Base-by-base conservation (phyloP, 1,139 yeast genomes). In the Casaregolazyma lundiana region DNA sequence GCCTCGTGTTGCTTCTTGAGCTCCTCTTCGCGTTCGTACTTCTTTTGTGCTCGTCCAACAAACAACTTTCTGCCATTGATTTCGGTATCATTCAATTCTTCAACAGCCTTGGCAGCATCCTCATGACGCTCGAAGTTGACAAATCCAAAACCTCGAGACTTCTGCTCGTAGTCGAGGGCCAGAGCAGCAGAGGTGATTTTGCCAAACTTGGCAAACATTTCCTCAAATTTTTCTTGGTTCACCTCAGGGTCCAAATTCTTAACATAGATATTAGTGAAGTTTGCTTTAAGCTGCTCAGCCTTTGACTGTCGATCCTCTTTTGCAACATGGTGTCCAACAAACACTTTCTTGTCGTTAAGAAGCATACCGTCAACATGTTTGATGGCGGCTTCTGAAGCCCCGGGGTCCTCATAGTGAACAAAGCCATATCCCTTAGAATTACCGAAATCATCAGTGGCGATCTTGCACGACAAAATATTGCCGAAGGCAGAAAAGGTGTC, bases 331-430 rank as follows among this genome's bases (percentile, higher is more conserved):
- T 84, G 92, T 62, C 96, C 97, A 64, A 92, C 99, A 67, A 71
- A 92, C 53, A 92, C 97, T 76, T 88, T 96, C 72, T 84, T 88
- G 72, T 90, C 97, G 75, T 92, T 92, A 75, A 94, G 80, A 67
- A 87, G 79, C 98, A 94, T 92, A 73, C 99, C 99, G 72, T 92
- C 90, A 65, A 92, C 96, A 69, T 88, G 89, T 75, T 88, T 95
- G 69, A 94, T 89, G 60, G 98, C 98, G 63, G 89, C 90, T 56
- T 78, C 77, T 55, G 99, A 98, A 61, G 96, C 85, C 71, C 86
- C 95, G 58, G 84, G 86, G 56, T 87, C 81, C 70, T 89, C 97
- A 73, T 85, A 92, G 75, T 92, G 99, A 59, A 92, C 97, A 69
- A 89, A 92, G 66, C 98, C 99, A 65, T 90, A 92, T 64, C 97